Evolutionary conservation across 768 basidiomycete species (phyloP).

Genomic region (Lanmaoa rubissima): DNA sequence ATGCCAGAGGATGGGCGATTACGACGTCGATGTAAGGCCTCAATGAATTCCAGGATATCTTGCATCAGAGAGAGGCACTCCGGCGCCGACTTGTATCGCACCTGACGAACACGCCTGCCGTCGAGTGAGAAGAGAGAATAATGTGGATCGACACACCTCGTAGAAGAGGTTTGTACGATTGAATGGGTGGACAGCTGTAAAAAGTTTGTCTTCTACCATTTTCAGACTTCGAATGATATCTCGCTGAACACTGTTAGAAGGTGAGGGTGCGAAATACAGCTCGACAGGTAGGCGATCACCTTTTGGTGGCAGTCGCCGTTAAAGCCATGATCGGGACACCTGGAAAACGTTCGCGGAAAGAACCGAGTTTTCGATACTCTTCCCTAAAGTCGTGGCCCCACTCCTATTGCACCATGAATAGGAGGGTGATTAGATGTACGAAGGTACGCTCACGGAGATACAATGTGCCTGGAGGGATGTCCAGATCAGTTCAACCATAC

Average conservation of each 20-base stretch:
- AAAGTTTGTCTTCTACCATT: constrained; percentile 55
- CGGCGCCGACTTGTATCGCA: constrained; percentile 59
- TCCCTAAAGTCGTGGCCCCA: constrained; percentile 83
- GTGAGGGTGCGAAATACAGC: constrained; percentile 2
- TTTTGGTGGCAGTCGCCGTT: constrained; percentile 77
- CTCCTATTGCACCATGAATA: constrained; percentile 46
- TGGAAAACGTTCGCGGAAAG: constrained; percentile 63
- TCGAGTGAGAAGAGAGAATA: not conserved
- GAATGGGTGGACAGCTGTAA: constrained; percentile 72
- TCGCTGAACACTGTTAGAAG: constrained; percentile 55
- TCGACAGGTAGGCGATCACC: constrained; percentile 34
- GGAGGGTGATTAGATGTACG: not conserved
- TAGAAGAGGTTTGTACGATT: constrained; percentile 81
- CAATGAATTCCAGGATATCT: constrained; percentile 66
- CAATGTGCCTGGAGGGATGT: constrained; percentile 64
- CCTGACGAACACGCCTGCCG: constrained; percentile 34
- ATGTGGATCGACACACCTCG: constrained; percentile 46
- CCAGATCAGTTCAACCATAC: constrained; percentile 2
- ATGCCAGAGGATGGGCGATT: constrained; percentile 66
- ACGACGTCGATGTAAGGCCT: constrained; percentile 55
- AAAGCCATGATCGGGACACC: constrained; percentile 84
- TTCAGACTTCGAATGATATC: constrained; percentile 70
- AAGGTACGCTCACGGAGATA: constrained; percentile 57
- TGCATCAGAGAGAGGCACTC: constrained; percentile 55
- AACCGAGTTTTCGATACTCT: constrained; percentile 71